These are phyloP conservation scores for Gnomoniopsis smithogilvyi DNA, from an alignment of 2,329 filamentous ascomycete species.

Conservation along the genomic window DNA sequence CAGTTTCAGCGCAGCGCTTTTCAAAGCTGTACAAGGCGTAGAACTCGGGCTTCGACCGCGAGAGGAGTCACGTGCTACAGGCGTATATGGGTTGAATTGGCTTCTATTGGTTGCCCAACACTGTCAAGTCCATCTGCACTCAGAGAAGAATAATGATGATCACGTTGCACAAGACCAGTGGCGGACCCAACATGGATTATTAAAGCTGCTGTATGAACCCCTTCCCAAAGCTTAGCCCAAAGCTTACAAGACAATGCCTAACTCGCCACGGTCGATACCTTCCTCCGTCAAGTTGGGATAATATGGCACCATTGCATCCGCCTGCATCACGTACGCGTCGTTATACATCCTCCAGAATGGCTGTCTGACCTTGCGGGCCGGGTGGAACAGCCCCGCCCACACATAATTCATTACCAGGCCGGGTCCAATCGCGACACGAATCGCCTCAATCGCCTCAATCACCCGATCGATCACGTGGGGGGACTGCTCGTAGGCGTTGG, in stretches of 20 bases:
- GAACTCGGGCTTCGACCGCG: too few species aligned
- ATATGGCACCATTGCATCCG: constrained; percentile 94
- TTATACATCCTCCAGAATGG: constrained; percentile 98
- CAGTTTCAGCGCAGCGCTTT: too few species aligned
- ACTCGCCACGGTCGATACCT: constrained; percentile 71
- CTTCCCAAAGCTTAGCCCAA: constrained; percentile 34
- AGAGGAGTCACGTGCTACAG: too few species aligned
- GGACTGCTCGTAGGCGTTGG: constrained; percentile 95
- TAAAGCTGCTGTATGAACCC: too few species aligned
- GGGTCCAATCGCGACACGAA: constrained; percentile 88
- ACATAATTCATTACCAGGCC: constrained; percentile 97
- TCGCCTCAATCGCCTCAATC: constrained; percentile 94
- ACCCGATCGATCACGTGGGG: constrained; percentile 98
- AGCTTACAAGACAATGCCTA: constrained; percentile 75
- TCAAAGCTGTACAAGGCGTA: too few species aligned
- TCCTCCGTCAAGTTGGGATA: constrained; percentile 87
- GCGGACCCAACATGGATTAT: too few species aligned
- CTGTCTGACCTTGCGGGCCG: constrained; percentile 86
- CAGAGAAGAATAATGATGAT: too few species aligned
- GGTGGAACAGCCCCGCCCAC: constrained; percentile 96
- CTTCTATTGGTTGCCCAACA: too few species aligned
- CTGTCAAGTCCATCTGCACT: too few species aligned
- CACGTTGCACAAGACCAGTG: too few species aligned
- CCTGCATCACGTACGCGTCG: constrained; percentile 89
- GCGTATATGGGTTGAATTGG: too few species aligned